Conservation (phyloP, 805 yeast species). For the Saccharomycopsis babjevae region DNA sequence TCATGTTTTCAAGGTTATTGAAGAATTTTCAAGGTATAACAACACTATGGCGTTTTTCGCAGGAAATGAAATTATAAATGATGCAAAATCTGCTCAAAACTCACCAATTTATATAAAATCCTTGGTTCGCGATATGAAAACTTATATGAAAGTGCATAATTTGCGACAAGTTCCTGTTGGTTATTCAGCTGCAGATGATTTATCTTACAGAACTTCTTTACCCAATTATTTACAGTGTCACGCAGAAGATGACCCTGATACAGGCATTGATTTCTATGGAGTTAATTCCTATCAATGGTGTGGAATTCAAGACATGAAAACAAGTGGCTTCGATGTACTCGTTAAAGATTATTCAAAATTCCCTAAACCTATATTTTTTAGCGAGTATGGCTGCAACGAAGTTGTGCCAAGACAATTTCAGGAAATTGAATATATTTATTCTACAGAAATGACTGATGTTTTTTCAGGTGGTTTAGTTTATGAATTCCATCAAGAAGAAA, state of each 20-base stretch:
- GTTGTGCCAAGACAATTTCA: constrained; percentile 71
- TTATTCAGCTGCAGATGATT: constrained; percentile 93
- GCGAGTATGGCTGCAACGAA: constrained; percentile 88
- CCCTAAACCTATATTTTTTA: constrained; percentile 71
- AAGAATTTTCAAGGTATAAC: constrained; percentile 73
- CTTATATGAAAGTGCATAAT: constrained; percentile 47
- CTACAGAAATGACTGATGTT: constrained; percentile 59
- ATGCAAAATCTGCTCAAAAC: constrained; percentile 47
- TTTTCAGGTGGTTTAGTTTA: constrained; percentile 83
- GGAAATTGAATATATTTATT: constrained; percentile 62
- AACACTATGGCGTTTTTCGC: constrained; percentile 88
- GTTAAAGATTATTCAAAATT: constrained; percentile 61
- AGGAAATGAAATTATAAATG: constrained; percentile 86
- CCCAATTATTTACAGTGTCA: constrained; percentile 76
- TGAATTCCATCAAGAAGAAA: constrained; percentile 70
- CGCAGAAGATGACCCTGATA: constrained; percentile 37
- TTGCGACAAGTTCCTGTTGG: constrained; percentile 79
- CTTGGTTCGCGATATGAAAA: constrained; percentile 70
- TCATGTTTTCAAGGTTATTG: constrained; percentile 69
- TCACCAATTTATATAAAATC: constrained; percentile 77
- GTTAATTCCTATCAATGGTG: constrained; percentile 72
- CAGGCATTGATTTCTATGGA: constrained; percentile 67
- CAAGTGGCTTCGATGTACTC: constrained; percentile 67
- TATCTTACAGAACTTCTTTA: constrained; percentile 61
- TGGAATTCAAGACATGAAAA: constrained; percentile 73